Evolutionary conservation across 441 rosid species (phyloP), one percentile per base, ranked within the genome.

Genomic region (Aquilaria agallochum): DNA sequence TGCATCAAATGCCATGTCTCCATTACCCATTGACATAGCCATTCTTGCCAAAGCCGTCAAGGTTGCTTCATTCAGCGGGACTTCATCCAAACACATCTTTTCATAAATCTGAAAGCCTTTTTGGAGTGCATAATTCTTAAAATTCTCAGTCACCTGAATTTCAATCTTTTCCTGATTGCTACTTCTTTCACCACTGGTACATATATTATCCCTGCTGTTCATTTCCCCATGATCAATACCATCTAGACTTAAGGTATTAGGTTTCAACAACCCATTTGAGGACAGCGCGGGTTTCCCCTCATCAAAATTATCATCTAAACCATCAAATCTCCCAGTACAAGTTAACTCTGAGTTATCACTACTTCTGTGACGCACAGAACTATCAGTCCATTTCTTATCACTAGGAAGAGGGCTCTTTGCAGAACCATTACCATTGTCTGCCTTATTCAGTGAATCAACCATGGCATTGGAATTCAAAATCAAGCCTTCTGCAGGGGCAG

Each of bases 21-120:
- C 90, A 75, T 87, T 70, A 45, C 80, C 79, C 67, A 72, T 75
- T 52, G 89, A 76, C 83, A 68, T 78, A 4, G 86, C 94, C 87
- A 84, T 83, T 68, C 90, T 87, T 50, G 87, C 87, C 53, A 84
- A 75, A 60, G 90, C 73, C 34, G 89, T 87, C 61, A 87, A 59
- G 32, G 70, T 74, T 62, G 90, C 89, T 70, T 84, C 94, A 30
- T 76, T 84, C 81, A 81, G 56, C 5, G 83, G 84, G 63, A 83
- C 72, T 55, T 78, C 61, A 52, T 75, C 80, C 20, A 5, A 57
- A 72, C 80, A 57, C 87, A 87, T 79, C 60, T 68, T 72, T 71
- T 72, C 72, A 58, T 79, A 83, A 6, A 87, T 83, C 73, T 84
- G 80, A 60, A 79, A 81, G 9, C 90, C 90, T 73, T 77, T 78